Conservation (phyloP, 495 filamentous ascomycete genomes). For the Peziza echinospora region DNA sequence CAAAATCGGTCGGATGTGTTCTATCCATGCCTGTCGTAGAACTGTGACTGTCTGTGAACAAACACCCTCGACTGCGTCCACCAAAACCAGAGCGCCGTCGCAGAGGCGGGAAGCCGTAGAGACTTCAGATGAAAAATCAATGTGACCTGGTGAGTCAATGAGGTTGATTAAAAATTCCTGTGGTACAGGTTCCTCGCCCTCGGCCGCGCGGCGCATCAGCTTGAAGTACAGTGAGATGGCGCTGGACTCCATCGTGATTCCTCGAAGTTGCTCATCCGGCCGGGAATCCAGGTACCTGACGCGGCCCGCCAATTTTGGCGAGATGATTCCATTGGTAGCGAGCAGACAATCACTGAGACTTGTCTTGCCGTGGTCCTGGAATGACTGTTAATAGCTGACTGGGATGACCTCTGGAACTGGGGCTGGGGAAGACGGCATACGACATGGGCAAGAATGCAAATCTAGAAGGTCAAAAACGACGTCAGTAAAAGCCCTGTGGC, state of each 20-base stretch:
- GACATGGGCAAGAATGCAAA: conserved; percentile 93
- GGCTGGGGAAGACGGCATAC: conserved; percentile 29
- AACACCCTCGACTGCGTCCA: conserved; percentile 96
- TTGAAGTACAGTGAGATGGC: conserved; percentile 95
- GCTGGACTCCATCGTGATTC: conserved; percentile 98
- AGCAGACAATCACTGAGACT: conserved; percentile 91
- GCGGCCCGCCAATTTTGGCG: conserved; percentile 87
- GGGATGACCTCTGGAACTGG: background rate
- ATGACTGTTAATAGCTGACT: background rate
- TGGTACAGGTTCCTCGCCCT: conserved; percentile 43
- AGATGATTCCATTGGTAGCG: conserved; percentile 98
- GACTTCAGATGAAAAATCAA: conserved; percentile 97
- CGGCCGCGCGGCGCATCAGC: conserved; percentile 46
- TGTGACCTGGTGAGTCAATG: conserved; percentile 94
- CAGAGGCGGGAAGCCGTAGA: conserved; percentile 87
- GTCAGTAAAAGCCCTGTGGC: background rate
- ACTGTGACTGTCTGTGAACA: conserved; percentile 98
- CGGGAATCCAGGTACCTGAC: conserved; percentile 94
- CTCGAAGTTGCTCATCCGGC: conserved; percentile 87
- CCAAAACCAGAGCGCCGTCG: conserved; percentile 81
- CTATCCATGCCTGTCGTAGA: conserved; percentile 82
- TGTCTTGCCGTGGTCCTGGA: conserved; percentile 87
- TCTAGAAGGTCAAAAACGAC: conserved; percentile 29
- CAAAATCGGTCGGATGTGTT: conserved; percentile 81
- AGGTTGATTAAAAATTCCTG: conserved; percentile 93